Percentiles rank a stretch among this genome's conserved stretches.
Evolutionary conservation across 768 basidiomycete genomes (phyloP).

Genomic region (Mycena haematopus): DNA sequence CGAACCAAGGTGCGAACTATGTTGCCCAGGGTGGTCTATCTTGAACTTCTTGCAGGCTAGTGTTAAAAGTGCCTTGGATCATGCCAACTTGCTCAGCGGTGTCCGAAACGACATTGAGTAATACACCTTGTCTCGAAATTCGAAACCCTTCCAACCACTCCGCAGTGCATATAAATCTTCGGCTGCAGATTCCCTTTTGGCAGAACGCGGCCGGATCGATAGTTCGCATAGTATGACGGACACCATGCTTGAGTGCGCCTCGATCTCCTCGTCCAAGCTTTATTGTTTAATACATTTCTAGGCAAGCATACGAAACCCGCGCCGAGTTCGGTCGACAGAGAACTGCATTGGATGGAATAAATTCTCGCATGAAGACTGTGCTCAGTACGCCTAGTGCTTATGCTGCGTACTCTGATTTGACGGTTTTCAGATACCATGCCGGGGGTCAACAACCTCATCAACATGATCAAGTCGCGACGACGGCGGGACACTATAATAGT

Average conservation of each 20-base stretch:
- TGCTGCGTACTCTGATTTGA: background rate
- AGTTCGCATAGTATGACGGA: constrained; percentile 95
- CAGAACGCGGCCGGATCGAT: constrained; percentile 90
- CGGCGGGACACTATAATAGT: constrained; percentile 90
- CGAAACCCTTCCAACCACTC: constrained; percentile 1
- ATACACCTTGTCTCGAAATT: constrained; percentile 31
- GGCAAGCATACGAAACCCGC: constrained; percentile 97
- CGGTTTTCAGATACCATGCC: constrained; percentile 78
- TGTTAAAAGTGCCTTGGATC: constrained; percentile 81
- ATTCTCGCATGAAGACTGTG: constrained; percentile 82
- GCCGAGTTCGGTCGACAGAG: constrained; percentile 90
- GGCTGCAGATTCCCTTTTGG: constrained; percentile 83
- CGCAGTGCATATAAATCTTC: constrained; percentile 89
- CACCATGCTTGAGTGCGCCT: constrained; percentile 79
- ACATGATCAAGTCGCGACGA: constrained; percentile 92
- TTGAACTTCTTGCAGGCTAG: constrained; percentile 57
- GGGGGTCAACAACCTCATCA: constrained; percentile 89
- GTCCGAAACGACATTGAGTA: constrained; percentile 97
- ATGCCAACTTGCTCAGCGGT: constrained; percentile 86
- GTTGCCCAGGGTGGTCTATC: no score
- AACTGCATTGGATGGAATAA: constrained; percentile 75
- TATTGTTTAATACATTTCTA: constrained; percentile 37
- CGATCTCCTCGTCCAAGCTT: constrained; percentile 6
- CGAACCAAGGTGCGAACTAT: constrained; percentile 73
- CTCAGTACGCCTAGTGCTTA: constrained; percentile 61